Conservation (phyloP, 2,329 filamentous ascomycete species). For the Colletotrichum caudatum region DNA sequence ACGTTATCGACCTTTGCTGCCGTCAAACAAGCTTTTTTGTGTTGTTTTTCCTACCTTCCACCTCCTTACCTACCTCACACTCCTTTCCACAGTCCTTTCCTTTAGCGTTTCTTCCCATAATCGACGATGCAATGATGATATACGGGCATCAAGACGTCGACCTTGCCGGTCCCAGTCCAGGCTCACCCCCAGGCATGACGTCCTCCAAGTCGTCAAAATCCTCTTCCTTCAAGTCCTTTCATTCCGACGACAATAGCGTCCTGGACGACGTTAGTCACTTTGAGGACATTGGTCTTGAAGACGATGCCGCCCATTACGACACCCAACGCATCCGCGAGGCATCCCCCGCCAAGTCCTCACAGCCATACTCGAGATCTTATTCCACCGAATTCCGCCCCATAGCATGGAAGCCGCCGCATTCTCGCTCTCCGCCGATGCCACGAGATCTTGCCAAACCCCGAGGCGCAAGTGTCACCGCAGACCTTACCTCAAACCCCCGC, state of each 20-base stretch:
- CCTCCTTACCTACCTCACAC: not conserved
- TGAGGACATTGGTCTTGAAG: slow-evolving; percentile 91
- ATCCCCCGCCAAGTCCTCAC: slow-evolving; percentile 45
- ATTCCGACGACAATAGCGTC: slow-evolving; percentile 77
- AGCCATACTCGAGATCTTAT: slow-evolving; percentile 41
- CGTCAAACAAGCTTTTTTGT: slow-evolving; percentile 39
- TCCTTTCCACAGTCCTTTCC: not conserved
- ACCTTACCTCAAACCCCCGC: slow-evolving; percentile 27
- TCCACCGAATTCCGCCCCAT: slow-evolving; percentile 41
- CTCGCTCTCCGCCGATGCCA: slow-evolving; percentile 45
- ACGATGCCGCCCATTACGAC: slow-evolving; percentile 58
- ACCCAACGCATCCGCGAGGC: slow-evolving; percentile 47
- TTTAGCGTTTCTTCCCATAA: slow-evolving; percentile 19
- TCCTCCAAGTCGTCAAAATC: slow-evolving; percentile 90
- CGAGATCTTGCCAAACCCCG: slow-evolving; percentile 48
- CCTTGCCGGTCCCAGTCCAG: slow-evolving; percentile 38
- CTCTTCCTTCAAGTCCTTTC: slow-evolving; percentile 82
- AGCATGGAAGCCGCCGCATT: slow-evolving; percentile 36
- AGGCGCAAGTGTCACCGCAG: slow-evolving; percentile 6
- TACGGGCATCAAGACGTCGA: slow-evolving; percentile 42
- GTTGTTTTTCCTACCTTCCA: slow-evolving; percentile 9
- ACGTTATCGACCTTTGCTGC: slow-evolving; percentile 26
- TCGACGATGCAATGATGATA: slow-evolving; percentile 41
- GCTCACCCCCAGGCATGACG: slow-evolving; percentile 81
- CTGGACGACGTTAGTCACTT: slow-evolving; percentile 84